Base-by-base conservation (phyloP, 257 asterid species). In the Lantana camara region DNA sequence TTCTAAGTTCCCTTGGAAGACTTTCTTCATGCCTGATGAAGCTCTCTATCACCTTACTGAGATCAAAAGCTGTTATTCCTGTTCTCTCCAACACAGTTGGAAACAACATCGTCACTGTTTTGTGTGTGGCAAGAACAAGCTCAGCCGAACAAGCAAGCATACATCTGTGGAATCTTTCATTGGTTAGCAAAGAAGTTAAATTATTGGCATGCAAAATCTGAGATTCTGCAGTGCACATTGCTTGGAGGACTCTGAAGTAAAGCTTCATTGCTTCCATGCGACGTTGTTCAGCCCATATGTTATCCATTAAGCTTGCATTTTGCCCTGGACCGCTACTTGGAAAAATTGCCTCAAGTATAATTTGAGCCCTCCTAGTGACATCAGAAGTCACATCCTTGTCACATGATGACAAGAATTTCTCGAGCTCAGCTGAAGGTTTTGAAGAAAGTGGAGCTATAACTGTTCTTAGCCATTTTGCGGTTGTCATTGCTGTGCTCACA, bases 141-240 rank as follows among this genome's bases (percentile, higher is more conserved):
- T 94, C 99, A 12, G 99, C 95, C 10, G 99, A 94, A 77, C 99
- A 94, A 53, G 99, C 98, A 40, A 94, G 96, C 99, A 94, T 90
- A 70, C 99, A 94, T 79, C 98, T 81, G 69, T 94, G 99, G 68
- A 94, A 94, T 82, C 95, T 86, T 84, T 90, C 99, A 57, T 88
- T 94, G 57, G 95, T 86, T 62, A 94, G 86, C 86, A 91, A 71
- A 49, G 95, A 80, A 52, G 95, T 90, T 74, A 94, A 79, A 79
- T 90, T 94, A 79, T 64, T 86, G 15, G 68, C 94, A 10, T 86
- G 84, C 79, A 88, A 76, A 68, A 86, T 79, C 58, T 86, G 96
- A 46, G 98, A 83, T 66, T 94, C 99, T 9, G 99, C 99, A 4
- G 68, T 63, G 73, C 98, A 94, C 93, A 94, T 90, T 30, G 96